phyloP scores from a whole-genome alignment of 768 basidiomycete genomes.

The Leccinellum albellum region DNA sequence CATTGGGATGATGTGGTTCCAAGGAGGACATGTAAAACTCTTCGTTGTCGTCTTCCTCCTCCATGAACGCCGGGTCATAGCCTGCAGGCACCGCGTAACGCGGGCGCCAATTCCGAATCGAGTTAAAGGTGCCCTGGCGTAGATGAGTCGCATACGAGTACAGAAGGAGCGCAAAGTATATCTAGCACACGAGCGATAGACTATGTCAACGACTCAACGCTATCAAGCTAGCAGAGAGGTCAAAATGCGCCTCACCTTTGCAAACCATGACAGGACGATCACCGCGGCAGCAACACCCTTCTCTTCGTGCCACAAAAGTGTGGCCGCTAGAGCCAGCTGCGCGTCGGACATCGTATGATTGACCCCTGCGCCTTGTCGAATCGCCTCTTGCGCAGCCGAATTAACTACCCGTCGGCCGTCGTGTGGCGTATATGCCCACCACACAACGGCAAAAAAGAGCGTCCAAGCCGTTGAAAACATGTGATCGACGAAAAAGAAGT shows the following conservation, averaged over 20 bases:
- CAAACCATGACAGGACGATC: conserved; percentile 79
- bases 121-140: conserved; percentile 84
- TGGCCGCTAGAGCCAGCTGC: conserved; percentile 69
- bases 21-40: conserved; percentile 68
- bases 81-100: conserved; percentile 18
- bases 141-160: conserved; percentile 95
- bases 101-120: conserved; percentile 49
- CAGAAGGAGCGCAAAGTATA: conserved; percentile 85
- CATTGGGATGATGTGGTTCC: conserved; percentile 40
- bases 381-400: conserved; percentile 83
- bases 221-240: background rate
- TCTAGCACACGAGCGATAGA: conserved; percentile 41
- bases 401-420: conserved; percentile 80
- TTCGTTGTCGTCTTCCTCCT: conserved; percentile 62
- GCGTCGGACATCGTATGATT: conserved; percentile 56
- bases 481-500: conserved; percentile 91
- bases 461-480: conserved; percentile 88
- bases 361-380: conserved; percentile 60
- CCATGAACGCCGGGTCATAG: conserved; percentile 32
- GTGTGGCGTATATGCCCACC: conserved; percentile 92
- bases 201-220: background rate
- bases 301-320: conserved; percentile 85
- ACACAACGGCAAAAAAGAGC: conserved; percentile 82
- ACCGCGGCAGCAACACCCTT: conserved; percentile 76
- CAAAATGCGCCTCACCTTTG: conserved; percentile 60